Conservation (phyloP, 2,329 filamentous ascomycete species). For the Stachybotrys chlorohalonatus region DNA sequence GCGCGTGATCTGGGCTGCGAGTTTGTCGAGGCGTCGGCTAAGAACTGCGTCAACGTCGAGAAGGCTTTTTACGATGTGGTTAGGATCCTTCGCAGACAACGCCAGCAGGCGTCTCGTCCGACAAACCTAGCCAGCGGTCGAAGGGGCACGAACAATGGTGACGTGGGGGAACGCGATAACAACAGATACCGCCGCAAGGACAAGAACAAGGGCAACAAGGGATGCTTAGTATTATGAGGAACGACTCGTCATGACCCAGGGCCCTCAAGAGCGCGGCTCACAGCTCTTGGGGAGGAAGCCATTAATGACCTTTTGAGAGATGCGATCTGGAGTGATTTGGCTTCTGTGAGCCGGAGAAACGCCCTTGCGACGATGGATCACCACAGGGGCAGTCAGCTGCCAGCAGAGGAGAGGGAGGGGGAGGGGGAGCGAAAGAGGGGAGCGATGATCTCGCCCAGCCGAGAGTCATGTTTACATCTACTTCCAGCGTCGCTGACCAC, state of each 20-base stretch:
- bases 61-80: slow-evolving; percentile 99
- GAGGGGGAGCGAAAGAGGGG: slow-evolving; percentile 7
- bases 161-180: slow-evolving; percentile 20
- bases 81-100: slow-evolving; percentile 75
- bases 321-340: neutral
- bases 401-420: neutral
- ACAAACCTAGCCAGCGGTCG: slow-evolving; percentile 23
- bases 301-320: neutral
- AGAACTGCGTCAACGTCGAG: slow-evolving; percentile 97
- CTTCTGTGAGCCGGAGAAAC: neutral
- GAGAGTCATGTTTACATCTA: neutral
- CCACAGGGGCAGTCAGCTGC: no score
- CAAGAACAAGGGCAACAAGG: slow-evolving; percentile 21
- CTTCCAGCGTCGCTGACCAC: neutral
- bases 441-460: neutral
- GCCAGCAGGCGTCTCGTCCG: slow-evolving; percentile 45
- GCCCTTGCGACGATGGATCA: no score
- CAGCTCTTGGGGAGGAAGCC: neutral
- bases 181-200: slow-evolving; percentile 22
- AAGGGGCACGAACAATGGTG: slow-evolving; percentile 28
- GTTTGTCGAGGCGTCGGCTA: slow-evolving; percentile 93
- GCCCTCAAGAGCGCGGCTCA: neutral
- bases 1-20: slow-evolving; percentile 91
- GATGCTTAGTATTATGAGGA: slow-evolving; percentile 30
- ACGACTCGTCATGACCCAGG: neutral